These are phyloP conservation scores for Aspergillus fumigatiaffinis DNA, from an alignment of 2,329 filamentous ascomycete species.

Conservation along the genomic window DNA sequence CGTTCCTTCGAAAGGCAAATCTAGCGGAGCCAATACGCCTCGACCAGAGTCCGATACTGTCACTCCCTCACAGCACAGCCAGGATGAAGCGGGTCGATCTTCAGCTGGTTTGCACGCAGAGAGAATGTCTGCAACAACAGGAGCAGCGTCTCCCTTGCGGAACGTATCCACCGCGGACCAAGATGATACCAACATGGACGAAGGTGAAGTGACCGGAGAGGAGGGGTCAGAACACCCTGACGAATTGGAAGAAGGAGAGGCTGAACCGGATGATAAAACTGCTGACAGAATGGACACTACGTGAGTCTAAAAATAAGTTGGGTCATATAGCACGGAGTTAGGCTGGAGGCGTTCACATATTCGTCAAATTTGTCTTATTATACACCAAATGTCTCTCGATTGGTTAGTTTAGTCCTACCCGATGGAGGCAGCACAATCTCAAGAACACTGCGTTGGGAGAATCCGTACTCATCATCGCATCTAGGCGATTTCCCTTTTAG, in stretches of 20 bases:
- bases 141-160: constrained; percentile 37
- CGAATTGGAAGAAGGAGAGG: constrained; percentile 48
- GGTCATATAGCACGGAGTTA: constrained; percentile 27
- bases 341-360: constrained; percentile 19
- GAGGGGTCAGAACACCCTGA: constrained; percentile 34
- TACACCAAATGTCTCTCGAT: constrained; percentile 9
- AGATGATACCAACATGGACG: constrained; percentile 61
- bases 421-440: not conserved
- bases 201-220: constrained; percentile 37
- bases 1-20: constrained; percentile 45
- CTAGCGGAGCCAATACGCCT: constrained; percentile 48
- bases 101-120: constrained; percentile 28
- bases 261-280: constrained; percentile 44
- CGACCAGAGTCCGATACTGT: constrained; percentile 45
- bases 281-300: constrained; percentile 66
- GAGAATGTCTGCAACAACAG: constrained; percentile 24
- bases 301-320: constrained; percentile 12
- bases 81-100: constrained; percentile 29
- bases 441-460: not conserved
- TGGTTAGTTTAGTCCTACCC: constrained; percentile 7
- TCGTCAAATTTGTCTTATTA: constrained; percentile 11
- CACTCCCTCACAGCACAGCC: constrained; percentile 32
- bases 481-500: constrained; percentile 36
- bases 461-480: not conserved
- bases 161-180: constrained; percentile 36